phyloP scores from a whole-genome alignment of 1,284 basidiomycete genomes.

The Inonotus hispidus region DNA sequence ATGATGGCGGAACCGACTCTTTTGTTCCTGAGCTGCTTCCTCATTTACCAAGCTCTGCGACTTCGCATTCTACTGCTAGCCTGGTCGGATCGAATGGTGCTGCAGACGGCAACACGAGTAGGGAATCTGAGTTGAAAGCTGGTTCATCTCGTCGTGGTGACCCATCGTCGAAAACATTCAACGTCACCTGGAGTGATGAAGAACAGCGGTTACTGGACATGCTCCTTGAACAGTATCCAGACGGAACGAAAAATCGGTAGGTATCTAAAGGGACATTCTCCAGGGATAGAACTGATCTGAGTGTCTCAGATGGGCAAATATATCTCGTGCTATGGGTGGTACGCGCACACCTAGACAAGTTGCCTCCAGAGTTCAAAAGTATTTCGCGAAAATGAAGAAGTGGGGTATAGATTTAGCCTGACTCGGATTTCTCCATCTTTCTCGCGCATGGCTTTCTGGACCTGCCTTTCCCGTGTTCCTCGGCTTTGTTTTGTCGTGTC shows the following conservation, averaged over 20 bases:
- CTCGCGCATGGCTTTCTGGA: not conserved
- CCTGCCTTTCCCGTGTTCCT: not conserved
- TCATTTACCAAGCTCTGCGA: not conserved
- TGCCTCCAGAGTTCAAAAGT: constrained; percentile 81
- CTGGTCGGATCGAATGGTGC: not conserved
- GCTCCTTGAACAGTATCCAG: constrained; percentile 66
- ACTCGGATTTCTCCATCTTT: not conserved
- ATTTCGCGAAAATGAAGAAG: constrained; percentile 74
- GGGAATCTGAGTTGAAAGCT: not conserved
- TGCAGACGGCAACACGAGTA: not conserved
- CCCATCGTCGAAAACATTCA: constrained; percentile 61
- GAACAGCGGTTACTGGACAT: constrained; percentile 73
- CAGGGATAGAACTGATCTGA: not conserved
- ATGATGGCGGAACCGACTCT: not conserved
- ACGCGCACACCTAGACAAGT: constrained; percentile 71
- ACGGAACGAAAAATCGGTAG: constrained; percentile 68
- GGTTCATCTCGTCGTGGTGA: constrained; percentile 5
- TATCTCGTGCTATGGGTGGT: constrained; percentile 73
- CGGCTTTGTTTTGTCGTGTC: not conserved
- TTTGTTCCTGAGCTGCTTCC: constrained; percentile 3
- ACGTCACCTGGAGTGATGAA: constrained; percentile 65
- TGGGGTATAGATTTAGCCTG: constrained; percentile 45
- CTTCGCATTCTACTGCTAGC: not conserved
- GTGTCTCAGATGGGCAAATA: constrained; percentile 61
- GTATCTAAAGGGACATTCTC: constrained; percentile 20